Evolutionary conservation across 495 filamentous ascomycete species (phyloP).

Genomic region (Mytilinidion resinicola): DNA sequence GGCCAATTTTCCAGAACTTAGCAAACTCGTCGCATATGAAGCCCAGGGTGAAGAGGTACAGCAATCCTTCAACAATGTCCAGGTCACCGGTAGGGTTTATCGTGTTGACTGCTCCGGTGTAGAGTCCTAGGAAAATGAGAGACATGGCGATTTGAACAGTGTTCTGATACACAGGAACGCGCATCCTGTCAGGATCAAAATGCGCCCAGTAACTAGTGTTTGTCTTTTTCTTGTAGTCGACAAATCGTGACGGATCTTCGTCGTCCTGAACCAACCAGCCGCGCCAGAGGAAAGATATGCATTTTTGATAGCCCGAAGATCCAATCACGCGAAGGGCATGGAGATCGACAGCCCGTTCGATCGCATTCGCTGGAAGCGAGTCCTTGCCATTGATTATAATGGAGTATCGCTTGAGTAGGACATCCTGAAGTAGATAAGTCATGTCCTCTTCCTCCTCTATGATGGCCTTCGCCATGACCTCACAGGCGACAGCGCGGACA

Average conservation of each 20-base stretch:
- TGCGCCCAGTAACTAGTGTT: constrained; percentile 70
- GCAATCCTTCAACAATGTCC: constrained; percentile 73
- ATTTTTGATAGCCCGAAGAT: constrained; percentile 91
- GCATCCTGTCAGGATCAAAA: constrained; percentile 89
- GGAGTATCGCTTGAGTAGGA: constrained; percentile 88
- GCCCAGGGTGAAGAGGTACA: constrained; percentile 89
- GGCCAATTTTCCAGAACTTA: constrained; percentile 90
- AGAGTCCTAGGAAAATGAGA: constrained; percentile 72
- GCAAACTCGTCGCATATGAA: constrained; percentile 80
- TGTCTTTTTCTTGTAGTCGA: constrained; percentile 71
- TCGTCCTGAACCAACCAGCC: constrained; percentile 97
- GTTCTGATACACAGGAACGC: constrained; percentile 89
- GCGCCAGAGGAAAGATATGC: constrained; percentile 83
- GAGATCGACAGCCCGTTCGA: constrained; percentile 88
- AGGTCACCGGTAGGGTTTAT: constrained; percentile 74
- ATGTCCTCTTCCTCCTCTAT: constrained; percentile 80
- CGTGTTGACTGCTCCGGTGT: constrained; percentile 87
- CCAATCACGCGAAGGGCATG: constrained; percentile 84
- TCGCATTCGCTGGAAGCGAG: constrained; percentile 71
- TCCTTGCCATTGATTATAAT: constrained; percentile 65
- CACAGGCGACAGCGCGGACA: constrained; percentile 74
- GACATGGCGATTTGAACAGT: constrained; percentile 78
- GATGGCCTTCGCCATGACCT: constrained; percentile 88
- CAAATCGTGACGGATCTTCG: constrained; percentile 75
- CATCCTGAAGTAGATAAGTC: constrained; percentile 65